Evolutionary conservation across 2,329 filamentous ascomycete genomes (phyloP), one percentile per base, ranked within the genome.

Genomic region (Ascochyta pisi): DNA sequence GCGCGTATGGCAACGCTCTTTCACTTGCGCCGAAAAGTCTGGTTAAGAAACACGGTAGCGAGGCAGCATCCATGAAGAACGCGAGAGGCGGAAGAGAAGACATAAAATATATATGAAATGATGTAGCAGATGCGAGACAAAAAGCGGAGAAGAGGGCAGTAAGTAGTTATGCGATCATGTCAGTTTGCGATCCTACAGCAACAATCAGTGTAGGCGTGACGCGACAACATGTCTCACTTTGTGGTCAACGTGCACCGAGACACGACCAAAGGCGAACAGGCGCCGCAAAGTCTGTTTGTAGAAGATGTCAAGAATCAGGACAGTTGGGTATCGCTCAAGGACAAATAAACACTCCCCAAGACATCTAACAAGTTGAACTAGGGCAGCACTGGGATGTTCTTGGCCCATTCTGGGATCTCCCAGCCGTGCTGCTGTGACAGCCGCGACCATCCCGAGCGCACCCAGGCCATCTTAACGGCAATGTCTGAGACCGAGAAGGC

Each of bases 401-500:
- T 54, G 3, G 73, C 57, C 71, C 73, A 75, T 0, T 60, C 50
- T 26, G 64, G 63, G 1, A 67, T 13, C 13, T 67, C 60, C 65
- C 66, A 68, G 1, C 56, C 67, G 2, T 62, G 58, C 13, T 58
- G 57, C 38, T 66, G 50, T 33, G 62, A 60, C 3, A 57, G 15
- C 7, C 54, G 50, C 4, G 64, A 31, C n/a, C 64, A 58, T 2
- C 50, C 44, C 7, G 52, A 57, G n/a, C 66, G 64, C 1, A 74
- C 39, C 53, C 53, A 56, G 2, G 47, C 47, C 42, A 51, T 4
- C 27, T 56, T 56, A 1, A 37, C 47, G 13, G 47, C 42, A 27
- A 56, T 33, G 6, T 74, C 69, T 2, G 54, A 39, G 4, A 74
- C 73, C 8, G 42, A 72, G 44, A 69, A 74, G 15, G 62, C 56